These are phyloP conservation scores for Termitomyces sp. DNA, from an alignment of 768 basidiomycete species.

Conservation along the genomic window DNA sequence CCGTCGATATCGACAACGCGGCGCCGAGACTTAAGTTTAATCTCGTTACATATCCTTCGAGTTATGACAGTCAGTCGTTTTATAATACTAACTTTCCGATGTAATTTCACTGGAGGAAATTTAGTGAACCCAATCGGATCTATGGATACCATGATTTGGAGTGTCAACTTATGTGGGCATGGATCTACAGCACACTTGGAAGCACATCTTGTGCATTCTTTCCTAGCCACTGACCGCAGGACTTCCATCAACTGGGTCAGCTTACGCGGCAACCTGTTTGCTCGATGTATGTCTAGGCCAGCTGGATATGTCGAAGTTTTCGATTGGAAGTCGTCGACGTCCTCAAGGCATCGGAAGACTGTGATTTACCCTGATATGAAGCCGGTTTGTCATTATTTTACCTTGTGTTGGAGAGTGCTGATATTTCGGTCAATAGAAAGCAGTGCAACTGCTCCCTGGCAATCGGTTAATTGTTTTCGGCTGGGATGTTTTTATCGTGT, in stretches of 20 bases:
- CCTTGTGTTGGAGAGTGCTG: neutral
- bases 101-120: too few relatives aligned
- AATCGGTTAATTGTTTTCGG: neutral
- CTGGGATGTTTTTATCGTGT: neutral
- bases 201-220: neutral
- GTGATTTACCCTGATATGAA: neutral
- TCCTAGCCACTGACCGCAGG: neutral
- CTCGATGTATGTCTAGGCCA: neutral
- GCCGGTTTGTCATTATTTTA: neutral
- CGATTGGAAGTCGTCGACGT: neutral
- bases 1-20: neutral
- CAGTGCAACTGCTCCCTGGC: neutral
- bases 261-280: neutral
- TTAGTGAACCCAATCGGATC: neutral
- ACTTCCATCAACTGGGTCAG: neutral
- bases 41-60: neutral
- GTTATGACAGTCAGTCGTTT: neutral
- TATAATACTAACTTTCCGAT: neutral
- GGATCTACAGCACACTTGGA: neutral
- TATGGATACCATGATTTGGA: neutral
- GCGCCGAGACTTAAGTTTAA: neutral
- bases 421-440: neutral
- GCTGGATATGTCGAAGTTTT: neutral
- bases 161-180: neutral
- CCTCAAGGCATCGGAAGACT: neutral